These are phyloP conservation scores for Plectosphaerella plurivora DNA, from an alignment of 2,329 filamentous ascomycete species.

Conservation along the genomic window DNA sequence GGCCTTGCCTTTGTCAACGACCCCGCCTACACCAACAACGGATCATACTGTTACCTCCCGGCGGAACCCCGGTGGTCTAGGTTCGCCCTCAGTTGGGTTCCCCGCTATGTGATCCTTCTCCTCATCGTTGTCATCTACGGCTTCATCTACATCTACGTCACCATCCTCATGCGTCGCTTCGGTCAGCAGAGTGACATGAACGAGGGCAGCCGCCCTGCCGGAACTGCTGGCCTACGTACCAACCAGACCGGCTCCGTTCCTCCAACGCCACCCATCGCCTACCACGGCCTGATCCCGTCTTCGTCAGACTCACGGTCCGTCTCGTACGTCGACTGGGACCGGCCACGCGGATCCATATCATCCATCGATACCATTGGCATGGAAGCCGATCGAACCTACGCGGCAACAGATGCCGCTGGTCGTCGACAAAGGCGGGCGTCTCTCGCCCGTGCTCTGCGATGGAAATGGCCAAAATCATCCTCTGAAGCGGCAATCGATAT, in stretches of 20 bases:
- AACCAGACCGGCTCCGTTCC: conserved; percentile 12
- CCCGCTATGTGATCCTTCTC: conserved; percentile 64
- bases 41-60: conserved; percentile 67
- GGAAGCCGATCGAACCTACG: conserved; percentile 3
- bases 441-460: background rate
- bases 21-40: conserved; percentile 55
- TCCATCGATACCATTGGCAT: background rate
- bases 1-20: conserved; percentile 59
- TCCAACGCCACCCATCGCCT: conserved; percentile 23
- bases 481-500: background rate
- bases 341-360: conserved; percentile 2
- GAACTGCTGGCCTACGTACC: background rate
- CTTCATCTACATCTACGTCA: conserved; percentile 67
- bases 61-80: conserved; percentile 64
- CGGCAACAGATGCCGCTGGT: conserved; percentile 9
- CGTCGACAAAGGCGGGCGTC: conserved; percentile 4
- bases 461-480: background rate
- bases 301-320: conserved; percentile 17
- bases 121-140: conserved; percentile 62
- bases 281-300: conserved; percentile 26
- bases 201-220: conserved; percentile 1
- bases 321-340: conserved; percentile 9
- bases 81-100: conserved; percentile 66
- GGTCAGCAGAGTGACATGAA: conserved; percentile 14
- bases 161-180: conserved; percentile 36